Base-by-base conservation (phyloP, 352 stramenopile genomes). In the Peronosclerospora sorghi region DNA sequence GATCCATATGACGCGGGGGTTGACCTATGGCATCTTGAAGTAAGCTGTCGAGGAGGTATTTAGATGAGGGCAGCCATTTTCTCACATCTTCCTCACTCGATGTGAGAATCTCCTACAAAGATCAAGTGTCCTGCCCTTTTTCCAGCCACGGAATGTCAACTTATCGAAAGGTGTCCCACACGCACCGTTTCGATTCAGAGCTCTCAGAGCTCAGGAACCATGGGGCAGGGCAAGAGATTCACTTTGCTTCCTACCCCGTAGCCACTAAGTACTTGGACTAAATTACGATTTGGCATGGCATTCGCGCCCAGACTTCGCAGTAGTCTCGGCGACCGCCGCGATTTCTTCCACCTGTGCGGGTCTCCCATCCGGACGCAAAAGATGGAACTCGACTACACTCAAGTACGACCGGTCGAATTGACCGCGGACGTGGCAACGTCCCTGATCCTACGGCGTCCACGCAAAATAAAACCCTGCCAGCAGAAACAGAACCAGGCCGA, bases 271-370 rank as follows among this genome's bases (percentile, higher is more conserved):
- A 23, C 38, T 26, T 8, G 17, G 18, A 24, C 29, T 14, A 18
- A 39, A 9, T 12, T 38, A n/a, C n/a, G 18, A 18, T 12, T 21
- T 4, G 15, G 14, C 10, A 64, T 56, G 51, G 51, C 54, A 14
- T 48, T 45, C 24, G 39, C 49, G 47, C 54, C 48, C 21, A 49
- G 55, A 57, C 44, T 42, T 23, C 35, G 58, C 26, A 26, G 48
- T 34, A 53, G 47, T 43, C 21, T 60, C 24, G 51, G 56, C 36
- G 48, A 63, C 34, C 51, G 39, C 20, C 52, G 58, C 47, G 41
- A 60, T 36, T 89, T 89, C 51, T 86, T 84, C 45, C 66, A 76
- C 42, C 53, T 83, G 5, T 86, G 72, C 40, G 76, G 76, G n/a
- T 89, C 76, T 35, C 76, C 76, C 15, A 89, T 89, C 49, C 76